Evolutionary conservation across 768 basidiomycete species (phyloP).

Genomic region (Boletus coccyginus): DNA sequence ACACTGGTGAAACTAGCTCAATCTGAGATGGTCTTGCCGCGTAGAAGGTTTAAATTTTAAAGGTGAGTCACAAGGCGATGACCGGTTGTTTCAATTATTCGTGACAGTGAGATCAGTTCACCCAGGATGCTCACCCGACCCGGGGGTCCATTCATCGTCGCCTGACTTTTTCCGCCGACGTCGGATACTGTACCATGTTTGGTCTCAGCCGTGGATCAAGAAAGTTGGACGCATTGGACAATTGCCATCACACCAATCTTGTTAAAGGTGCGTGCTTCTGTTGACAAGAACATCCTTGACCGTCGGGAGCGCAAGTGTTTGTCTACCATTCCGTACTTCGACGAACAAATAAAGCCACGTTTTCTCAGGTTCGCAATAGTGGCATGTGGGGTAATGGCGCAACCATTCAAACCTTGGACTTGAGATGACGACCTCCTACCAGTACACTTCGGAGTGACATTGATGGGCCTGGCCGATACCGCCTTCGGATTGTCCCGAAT

Average conservation of each 20-base stretch:
- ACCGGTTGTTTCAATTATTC: conserved; percentile 7
- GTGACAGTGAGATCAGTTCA: conserved; percentile 9
- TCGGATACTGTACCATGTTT: neutral
- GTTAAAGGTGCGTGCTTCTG: neutral
- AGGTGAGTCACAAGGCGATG: neutral
- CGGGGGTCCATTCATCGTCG: neutral
- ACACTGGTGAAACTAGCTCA: neutral
- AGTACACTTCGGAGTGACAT: neutral
- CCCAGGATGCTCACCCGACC: neutral
- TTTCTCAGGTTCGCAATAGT: neutral
- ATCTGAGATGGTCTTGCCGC: neutral
- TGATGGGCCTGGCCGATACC: neutral
- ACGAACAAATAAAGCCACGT: conserved; percentile 5
- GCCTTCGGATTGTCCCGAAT: conserved; percentile 1
- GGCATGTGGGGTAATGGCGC: conserved; percentile 6
- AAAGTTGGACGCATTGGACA: neutral
- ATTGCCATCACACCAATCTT: neutral
- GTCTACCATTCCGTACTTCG: neutral
- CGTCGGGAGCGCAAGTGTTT: neutral
- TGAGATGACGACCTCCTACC: neutral
- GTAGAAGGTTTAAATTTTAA: conserved; percentile 5
- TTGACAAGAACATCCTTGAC: neutral
- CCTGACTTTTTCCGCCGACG: conserved; percentile 6
- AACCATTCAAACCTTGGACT: neutral
- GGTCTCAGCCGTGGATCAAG: neutral